Evolutionary conservation across 805 yeast genomes (phyloP).

Genomic region (Cyberlindnera americana): DNA sequence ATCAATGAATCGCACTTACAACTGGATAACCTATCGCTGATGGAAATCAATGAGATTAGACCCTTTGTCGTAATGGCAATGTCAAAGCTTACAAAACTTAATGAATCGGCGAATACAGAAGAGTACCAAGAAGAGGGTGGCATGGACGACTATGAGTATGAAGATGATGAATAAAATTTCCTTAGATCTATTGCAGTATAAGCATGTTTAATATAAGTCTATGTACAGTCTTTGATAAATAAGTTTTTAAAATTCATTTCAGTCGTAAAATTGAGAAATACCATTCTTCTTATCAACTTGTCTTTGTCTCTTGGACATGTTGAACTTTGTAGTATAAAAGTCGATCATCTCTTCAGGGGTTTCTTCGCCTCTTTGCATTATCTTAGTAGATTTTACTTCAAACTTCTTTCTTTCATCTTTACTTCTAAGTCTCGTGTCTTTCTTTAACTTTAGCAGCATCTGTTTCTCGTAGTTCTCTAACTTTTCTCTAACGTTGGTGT

Average conservation of each 20-base stretch:
- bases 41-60: constrained; percentile 86
- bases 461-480: constrained; percentile 33
- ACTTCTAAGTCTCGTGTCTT: constrained; percentile 16
- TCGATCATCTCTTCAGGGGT: constrained; percentile 25
- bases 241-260: background rate
- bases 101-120: constrained; percentile 31
- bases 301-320: constrained; percentile 25
- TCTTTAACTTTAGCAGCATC: constrained; percentile 21
- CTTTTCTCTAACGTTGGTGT: constrained; percentile 28
- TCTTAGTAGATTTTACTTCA: constrained; percentile 13
- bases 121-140: constrained; percentile 11
- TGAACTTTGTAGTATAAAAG: constrained; percentile 24
- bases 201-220: no score
- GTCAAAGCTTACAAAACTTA: constrained; percentile 66
- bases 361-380: constrained; percentile 13
- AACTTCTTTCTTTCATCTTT: constrained; percentile 17
- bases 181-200: no score
- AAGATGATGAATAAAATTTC: background rate
- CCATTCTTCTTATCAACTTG: constrained; percentile 24
- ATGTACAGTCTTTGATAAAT: constrained; percentile 6
- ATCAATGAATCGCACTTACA: constrained; percentile 81
- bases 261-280: constrained; percentile 5
- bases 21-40: constrained; percentile 72
- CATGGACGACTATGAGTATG: constrained; percentile 5
- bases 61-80: constrained; percentile 79